Evolutionary conservation across 1,139 yeast species (phyloP).

Genomic region (Suhomyces taliae): DNA sequence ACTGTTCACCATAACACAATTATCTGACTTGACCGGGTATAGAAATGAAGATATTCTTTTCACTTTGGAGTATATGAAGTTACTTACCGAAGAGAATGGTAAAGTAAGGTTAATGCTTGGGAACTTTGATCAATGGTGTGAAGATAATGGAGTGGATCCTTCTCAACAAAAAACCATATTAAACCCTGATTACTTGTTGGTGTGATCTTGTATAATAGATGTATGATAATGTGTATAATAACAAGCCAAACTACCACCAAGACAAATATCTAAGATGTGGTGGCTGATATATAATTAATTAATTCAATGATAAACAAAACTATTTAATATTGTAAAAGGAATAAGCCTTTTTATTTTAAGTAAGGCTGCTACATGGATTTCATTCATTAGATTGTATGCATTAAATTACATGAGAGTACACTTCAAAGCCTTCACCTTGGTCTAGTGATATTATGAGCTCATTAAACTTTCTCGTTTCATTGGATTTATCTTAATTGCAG

Average conservation of each 20-base stretch:
- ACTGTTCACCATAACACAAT: constrained; percentile 45
- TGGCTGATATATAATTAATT: too few species aligned
- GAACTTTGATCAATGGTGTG: constrained; percentile 33
- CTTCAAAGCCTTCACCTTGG: not conserved
- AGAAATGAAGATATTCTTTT: constrained; percentile 66
- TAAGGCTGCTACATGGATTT: too few species aligned
- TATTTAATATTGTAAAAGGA: not conserved
- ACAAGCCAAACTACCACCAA: not conserved
- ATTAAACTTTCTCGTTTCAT: not conserved
- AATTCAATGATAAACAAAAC: too few species aligned
- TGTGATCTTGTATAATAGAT: constrained; percentile 12
- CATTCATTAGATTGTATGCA: not conserved
- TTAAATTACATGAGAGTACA: constrained; percentile 1
- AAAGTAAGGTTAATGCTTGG: constrained; percentile 20
- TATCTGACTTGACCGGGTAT: constrained; percentile 66
- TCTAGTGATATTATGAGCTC: not conserved
- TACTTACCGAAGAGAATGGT: constrained; percentile 31
- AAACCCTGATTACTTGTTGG: constrained; percentile 28
- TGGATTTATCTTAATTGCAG: constrained; percentile 61
- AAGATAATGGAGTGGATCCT: constrained; percentile 24
- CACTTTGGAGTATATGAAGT: constrained; percentile 62
- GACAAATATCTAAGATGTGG: too few species aligned
- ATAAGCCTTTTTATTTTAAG: too few species aligned
- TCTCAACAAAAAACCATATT: constrained; percentile 25
- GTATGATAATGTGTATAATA: not conserved